Base-by-base conservation (phyloP, 352 stramenopile genomes). In the Globisporangium nodosum region DNA sequence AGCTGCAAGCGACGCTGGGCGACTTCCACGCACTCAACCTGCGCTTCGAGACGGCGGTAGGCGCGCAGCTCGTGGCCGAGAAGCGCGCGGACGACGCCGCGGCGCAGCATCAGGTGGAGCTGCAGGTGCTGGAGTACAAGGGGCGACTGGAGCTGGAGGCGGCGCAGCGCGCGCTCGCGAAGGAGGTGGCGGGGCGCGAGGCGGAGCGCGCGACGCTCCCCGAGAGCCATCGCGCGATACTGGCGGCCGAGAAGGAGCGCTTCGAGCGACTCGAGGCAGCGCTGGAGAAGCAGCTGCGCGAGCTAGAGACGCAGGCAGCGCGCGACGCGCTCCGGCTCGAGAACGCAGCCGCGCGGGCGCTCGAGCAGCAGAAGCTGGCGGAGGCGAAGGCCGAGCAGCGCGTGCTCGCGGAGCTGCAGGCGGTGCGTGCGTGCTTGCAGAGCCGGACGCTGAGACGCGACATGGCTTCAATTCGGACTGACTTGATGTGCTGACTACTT, bases 1-100 rank as follows among this genome's bases (percentile, higher is more conserved):
- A 78, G 58, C 71, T 92, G 47, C 81, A 92, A 57, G 45, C 60
- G 40, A 74, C 78, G 52, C 71, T 94, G 9, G 66, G 63, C 31
- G 80, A 92, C 68, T 80, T 90, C 46, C 80, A 91, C 54, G 68
- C 74, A 35, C 72, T 89, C 35, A 91, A 75, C 30, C 64, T 81
- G 48, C 82, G 77, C 49, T 81, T 86, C 40, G 80, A 90, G 56
- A 60, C 66, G 0, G 72, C 80, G 7, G 77, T 90, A 7, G 65
- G 70, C 31, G 64, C 63, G 5, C 73, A 78, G 27, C 27, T 87
- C 4, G 62, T 46, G 0, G 81, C 71, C 7, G 82, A 94, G 46
- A 69, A 82, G 31, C 68, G 73, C 24, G 66, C 71, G 8, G 73
- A 88, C 47, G 71, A 84, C 55, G 59, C 85, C 2, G 63, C 63